Percentiles rank a stretch among this genome's conserved stretches.
phyloP scores from a whole-genome alignment of 441 rosid genomes.

The Arabidopsis hybrid region DNA sequence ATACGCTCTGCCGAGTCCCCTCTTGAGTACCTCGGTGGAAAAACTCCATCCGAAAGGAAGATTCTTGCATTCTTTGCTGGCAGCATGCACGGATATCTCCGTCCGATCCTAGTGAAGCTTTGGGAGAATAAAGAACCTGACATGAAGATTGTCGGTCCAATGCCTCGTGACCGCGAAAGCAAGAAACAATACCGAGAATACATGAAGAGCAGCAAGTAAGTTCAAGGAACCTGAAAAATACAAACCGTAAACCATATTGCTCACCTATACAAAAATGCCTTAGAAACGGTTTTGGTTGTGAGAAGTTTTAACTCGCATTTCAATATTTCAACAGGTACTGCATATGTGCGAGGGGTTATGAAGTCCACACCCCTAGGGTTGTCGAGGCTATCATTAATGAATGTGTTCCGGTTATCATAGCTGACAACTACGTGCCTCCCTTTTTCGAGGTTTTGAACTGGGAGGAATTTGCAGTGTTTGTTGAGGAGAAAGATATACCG shows the following conservation, averaged over 20 bases:
- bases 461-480: constrained; percentile 82
- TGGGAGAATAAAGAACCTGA: constrained; percentile 84
- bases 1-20: constrained; percentile 70
- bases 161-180: constrained; percentile 70
- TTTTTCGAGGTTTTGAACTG: constrained; percentile 81
- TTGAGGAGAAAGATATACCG: constrained; percentile 70
- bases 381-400: constrained; percentile 80
- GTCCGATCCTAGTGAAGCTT: constrained; percentile 59
- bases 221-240: neutral
- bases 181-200: constrained; percentile 69
- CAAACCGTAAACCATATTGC: neutral
- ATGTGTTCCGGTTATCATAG: constrained; percentile 86
- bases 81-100: constrained; percentile 85
- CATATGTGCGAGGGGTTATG: constrained; percentile 92
- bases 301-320: neutral
- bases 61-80: constrained; percentile 93
- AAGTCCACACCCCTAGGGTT: constrained; percentile 88
- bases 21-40: constrained; percentile 69
- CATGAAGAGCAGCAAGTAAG: constrained; percentile 80
- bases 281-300: neutral
- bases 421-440: constrained; percentile 92
- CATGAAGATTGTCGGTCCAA: constrained; percentile 84
- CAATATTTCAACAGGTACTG: constrained; percentile 53
- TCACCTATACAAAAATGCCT: neutral
- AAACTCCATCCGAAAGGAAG: constrained; percentile 61